Percentiles rank a stretch among this genome's conserved stretches.
Conservation (phyloP, 495 filamentous ascomycete genomes). For the Elaphomyces granulatus region DNA sequence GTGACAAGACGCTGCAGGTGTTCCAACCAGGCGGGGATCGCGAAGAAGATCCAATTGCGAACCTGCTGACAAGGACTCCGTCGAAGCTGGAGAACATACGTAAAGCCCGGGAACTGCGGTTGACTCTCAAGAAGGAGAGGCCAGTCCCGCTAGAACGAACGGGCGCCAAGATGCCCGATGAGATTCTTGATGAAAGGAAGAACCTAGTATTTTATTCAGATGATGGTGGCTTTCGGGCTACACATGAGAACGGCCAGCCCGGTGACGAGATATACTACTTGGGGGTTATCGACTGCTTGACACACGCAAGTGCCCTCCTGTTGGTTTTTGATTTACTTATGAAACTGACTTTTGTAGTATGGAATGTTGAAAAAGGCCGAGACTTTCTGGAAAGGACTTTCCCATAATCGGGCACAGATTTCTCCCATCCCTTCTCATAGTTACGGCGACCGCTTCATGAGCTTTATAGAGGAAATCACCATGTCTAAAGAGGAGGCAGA, state of each 20-base stretch:
- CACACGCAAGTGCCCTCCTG: constrained; percentile 51
- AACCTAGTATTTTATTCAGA: constrained; percentile 75
- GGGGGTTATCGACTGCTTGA: constrained; percentile 94
- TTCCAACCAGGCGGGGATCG: constrained; percentile 76
- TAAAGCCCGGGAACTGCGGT: constrained; percentile 81
- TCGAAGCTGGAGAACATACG: constrained; percentile 86
- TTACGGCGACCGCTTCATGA: constrained; percentile 89
- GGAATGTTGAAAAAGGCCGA: constrained; percentile 77
- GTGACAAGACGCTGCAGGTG: constrained; percentile 87
- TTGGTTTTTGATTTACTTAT: neutral
- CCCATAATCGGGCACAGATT: constrained; percentile 65
- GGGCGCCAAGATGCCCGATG: constrained; percentile 76
- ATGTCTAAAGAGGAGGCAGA: constrained; percentile 75
- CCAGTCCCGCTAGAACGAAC: constrained; percentile 82
- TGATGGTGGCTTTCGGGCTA: constrained; percentile 86
- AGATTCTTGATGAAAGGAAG: constrained; percentile 54
- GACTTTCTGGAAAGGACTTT: constrained; percentile 87
- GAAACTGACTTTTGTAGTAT: constrained; percentile 45
- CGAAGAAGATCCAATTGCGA: constrained; percentile 40
- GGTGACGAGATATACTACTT: constrained; percentile 95
- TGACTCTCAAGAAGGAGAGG: constrained; percentile 83
- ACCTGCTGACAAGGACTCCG: constrained; percentile 73
- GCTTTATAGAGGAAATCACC: constrained; percentile 81
- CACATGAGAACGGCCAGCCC: constrained; percentile 72
- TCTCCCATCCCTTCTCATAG: constrained; percentile 83